phyloP scores from a whole-genome alignment of 371 early-diverging fungal genomes.

The Blastocladiella emersonii region DNA sequence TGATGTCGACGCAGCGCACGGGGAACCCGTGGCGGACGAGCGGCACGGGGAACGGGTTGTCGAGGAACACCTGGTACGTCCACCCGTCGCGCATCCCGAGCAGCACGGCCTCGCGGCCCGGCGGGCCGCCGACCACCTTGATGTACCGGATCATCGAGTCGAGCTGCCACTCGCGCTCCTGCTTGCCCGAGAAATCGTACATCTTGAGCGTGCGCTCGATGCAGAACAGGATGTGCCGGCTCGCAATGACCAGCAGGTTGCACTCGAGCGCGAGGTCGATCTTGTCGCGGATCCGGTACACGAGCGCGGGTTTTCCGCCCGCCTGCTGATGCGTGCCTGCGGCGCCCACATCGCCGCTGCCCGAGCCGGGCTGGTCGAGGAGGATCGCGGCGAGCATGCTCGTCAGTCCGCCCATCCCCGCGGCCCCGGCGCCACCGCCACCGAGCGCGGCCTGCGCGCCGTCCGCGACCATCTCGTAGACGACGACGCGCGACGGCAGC shows the following conservation, averaged over 20 bases:
- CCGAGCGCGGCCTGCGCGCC: not conserved
- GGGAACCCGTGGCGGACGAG: conserved; percentile 21
- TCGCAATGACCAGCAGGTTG: conserved; percentile 35
- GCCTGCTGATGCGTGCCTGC: not conserved
- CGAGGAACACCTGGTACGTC: conserved; percentile 26
- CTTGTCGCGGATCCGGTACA: conserved; percentile 36
- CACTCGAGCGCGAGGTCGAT: conserved; percentile 30
- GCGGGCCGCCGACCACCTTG: conserved; percentile 35
- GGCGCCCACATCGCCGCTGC: not conserved
- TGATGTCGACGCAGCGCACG: conserved; percentile 32
- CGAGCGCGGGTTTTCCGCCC: conserved; percentile 18
- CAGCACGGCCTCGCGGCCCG: conserved; percentile 30
- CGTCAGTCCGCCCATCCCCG: not conserved
- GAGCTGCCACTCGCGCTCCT: conserved; percentile 33
- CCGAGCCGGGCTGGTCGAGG: not conserved
- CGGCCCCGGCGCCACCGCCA: not conserved
- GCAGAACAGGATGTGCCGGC: conserved; percentile 31
- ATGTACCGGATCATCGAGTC: conserved; percentile 33
- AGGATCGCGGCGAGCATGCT: not conserved
- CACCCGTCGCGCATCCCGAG: conserved; percentile 35
- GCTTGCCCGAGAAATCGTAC: conserved; percentile 28
- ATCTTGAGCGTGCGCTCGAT: conserved; percentile 27
- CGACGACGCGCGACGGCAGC: conserved; percentile 29
- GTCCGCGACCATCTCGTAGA: conserved; percentile 33
- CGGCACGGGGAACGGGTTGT: conserved; percentile 33